Base-by-base conservation (phyloP, 768 basidiomycete species). In the Galerina marginata region DNA sequence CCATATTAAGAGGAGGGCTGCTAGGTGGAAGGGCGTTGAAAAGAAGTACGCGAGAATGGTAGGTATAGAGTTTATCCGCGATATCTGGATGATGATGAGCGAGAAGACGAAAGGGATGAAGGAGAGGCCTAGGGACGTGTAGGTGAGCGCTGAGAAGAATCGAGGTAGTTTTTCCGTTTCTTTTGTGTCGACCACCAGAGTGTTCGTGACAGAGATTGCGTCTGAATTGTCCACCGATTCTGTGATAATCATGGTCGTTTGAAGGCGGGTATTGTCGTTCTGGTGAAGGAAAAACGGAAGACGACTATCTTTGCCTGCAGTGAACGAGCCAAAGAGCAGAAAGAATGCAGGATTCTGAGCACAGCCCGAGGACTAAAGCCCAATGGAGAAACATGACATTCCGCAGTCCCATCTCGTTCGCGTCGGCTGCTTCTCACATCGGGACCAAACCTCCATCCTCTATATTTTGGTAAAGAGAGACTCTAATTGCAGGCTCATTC, bases 11-110 rank as follows among this genome's bases (percentile, higher is more conserved):
- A 65, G 50, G 15, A 65, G 49, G 1, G 57, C 60, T 39, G 29
- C 64, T 15, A 65, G 53, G 45, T 65, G 60, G 33, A 65, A 65
- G 15, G 64, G 60, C 11, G 64, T 61, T 2, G 54, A 59, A 16
- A 61, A 20, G 29, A 65, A 57, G 45, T 65, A 65, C 25, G 55
- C 36, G 38, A 64, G 44, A 33, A 64, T 54, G 9, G 59, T 60
- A n/a, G 63, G 63, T 11, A 64, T 54, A 15, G 63, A 57, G 40
- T 64, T 50, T 11, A 57, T 15, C 26, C 54, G 55, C 15, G 63
- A 60, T 39, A 25, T 29, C 25, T 55, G 36, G 15, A 64, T 55
- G 40, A 60, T 60, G 39, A 60, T 48, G 23, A 64, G 59, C 11
- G 59, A 39, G 14, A 60, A 60, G 48, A 47, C 50, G 47, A 64